A percentile compares a stretch with the other conserved stretches of the same genome.
phyloP scores from a whole-genome alignment of 495 filamentous ascomycete genomes.

The Penicillium ochrochloron region DNA sequence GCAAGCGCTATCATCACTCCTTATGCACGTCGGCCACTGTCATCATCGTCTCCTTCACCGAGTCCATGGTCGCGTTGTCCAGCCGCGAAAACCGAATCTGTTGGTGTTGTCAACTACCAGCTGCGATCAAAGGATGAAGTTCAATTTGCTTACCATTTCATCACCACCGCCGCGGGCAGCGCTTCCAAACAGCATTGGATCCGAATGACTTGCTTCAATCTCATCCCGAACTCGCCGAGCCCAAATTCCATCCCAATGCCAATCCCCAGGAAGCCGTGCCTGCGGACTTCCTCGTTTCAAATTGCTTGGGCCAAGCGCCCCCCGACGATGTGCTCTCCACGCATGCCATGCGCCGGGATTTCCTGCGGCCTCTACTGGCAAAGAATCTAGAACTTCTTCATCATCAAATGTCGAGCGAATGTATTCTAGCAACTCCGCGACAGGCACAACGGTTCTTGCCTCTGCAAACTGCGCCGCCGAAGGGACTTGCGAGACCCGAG shows the following conservation, averaged over 20 bases:
- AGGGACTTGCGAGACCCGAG: slow-evolving; percentile 24
- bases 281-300: slow-evolving; percentile 43
- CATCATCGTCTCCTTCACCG: slow-evolving; percentile 63
- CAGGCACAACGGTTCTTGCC: slow-evolving; percentile 37
- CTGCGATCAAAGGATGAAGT: neutral
- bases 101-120: neutral
- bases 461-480: slow-evolving; percentile 25
- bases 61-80: slow-evolving; percentile 61
- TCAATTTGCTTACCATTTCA: slow-evolving; percentile 61
- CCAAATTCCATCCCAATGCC: slow-evolving; percentile 98
- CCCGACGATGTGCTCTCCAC: slow-evolving; percentile 71
- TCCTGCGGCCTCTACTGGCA: slow-evolving; percentile 80
- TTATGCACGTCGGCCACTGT: slow-evolving; percentile 51
- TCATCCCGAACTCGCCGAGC: slow-evolving; percentile 78
- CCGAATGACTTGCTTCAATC: slow-evolving; percentile 74
- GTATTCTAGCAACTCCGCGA: slow-evolving; percentile 67
- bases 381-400: slow-evolving; percentile 70
- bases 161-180: slow-evolving; percentile 59
- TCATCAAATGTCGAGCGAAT: slow-evolving; percentile 82
- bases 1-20: slow-evolving; percentile 28
- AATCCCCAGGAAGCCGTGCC: slow-evolving; percentile 71
- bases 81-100: slow-evolving; percentile 74
- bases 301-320: slow-evolving; percentile 19
- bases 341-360: slow-evolving; percentile 91
- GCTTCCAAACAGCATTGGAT: slow-evolving; percentile 74